Percentiles rank a stretch among this genome's conserved stretches.
Conservation (phyloP, 495 filamentous ascomycete species). For the Aspergillus olivimuriae region DNA sequence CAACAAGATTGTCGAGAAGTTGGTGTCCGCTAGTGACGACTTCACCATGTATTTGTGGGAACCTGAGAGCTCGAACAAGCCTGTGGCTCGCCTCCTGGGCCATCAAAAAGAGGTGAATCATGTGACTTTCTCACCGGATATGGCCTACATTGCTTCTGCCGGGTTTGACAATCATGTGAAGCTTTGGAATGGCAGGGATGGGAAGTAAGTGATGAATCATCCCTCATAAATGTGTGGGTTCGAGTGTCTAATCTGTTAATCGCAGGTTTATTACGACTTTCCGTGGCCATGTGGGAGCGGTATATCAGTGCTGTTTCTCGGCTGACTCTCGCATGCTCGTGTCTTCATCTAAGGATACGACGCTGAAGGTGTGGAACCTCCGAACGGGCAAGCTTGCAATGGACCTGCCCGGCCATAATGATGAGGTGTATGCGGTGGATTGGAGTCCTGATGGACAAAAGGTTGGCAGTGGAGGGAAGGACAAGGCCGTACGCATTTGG, state of each 20-base stretch:
- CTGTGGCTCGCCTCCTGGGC: conserved; percentile 77
- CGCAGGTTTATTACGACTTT: conserved; percentile 72
- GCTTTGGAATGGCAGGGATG: conserved; percentile 70
- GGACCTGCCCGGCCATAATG: conserved; percentile 90
- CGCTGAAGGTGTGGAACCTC: conserved; percentile 90
- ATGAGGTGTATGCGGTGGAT: conserved; percentile 91
- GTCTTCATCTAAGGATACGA: conserved; percentile 85
- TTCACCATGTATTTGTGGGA: conserved; percentile 98
- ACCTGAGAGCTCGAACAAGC: conserved; percentile 70
- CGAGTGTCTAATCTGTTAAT: conserved; percentile 3
- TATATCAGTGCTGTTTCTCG: conserved; percentile 86
- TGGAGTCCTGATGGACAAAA: conserved; percentile 83
- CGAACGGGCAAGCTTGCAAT: conserved; percentile 72
- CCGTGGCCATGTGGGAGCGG: conserved; percentile 85
- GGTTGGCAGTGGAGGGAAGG: conserved; percentile 86
- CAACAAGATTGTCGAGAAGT: conserved; percentile 72
- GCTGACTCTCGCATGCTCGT: conserved; percentile 83
- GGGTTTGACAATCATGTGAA: conserved; percentile 92
- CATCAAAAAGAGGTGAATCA: conserved; percentile 97
- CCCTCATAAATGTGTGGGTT: no score
- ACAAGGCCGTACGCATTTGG: conserved; percentile 87
- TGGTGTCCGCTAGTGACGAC: conserved; percentile 90
- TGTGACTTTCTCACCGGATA: conserved; percentile 88
- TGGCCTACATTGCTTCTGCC: conserved; percentile 75
- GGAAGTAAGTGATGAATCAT: conserved; percentile 47